Conservation (phyloP, 352 stramenopile genomes). For the Phytophthora hybrid region DNA sequence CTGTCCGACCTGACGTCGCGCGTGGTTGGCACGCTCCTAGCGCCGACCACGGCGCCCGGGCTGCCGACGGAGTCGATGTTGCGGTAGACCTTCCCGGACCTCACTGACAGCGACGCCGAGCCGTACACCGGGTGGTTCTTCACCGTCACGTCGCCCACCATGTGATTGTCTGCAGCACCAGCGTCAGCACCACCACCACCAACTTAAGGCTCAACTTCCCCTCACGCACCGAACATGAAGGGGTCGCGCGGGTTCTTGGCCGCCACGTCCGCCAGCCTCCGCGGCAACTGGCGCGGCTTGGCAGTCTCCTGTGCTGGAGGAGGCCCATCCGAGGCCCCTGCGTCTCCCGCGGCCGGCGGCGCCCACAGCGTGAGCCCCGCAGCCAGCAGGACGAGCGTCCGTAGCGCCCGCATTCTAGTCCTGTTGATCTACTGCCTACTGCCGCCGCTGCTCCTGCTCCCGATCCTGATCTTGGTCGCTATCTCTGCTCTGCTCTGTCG, state of each 20-base stretch:
- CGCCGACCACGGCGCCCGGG: conserved; percentile 46
- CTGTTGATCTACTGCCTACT: background rate
- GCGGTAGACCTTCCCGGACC: conserved; percentile 57
- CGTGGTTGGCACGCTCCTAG: conserved; percentile 49
- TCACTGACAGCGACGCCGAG: conserved; percentile 61
- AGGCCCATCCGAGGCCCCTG: conserved; percentile 1
- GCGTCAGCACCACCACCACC: too few relatives aligned
- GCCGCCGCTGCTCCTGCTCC: background rate
- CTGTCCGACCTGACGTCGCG: conserved; percentile 48
- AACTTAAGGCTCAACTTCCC: too few relatives aligned
- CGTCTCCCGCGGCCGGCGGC: conserved; percentile 1
- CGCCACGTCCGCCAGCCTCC: conserved; percentile 38
- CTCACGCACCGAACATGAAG: conserved; percentile 60
- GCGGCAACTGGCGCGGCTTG: conserved; percentile 27
- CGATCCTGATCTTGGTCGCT: background rate
- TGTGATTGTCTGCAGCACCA: conserved; percentile 55
- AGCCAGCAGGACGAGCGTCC: conserved; percentile 19
- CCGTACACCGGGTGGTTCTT: conserved; percentile 66
- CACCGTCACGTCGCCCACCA: conserved; percentile 63
- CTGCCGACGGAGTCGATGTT: conserved; percentile 45
- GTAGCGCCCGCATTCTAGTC: conserved; percentile 14
- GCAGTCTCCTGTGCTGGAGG: conserved; percentile 6
- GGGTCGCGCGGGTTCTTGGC: conserved; percentile 51
- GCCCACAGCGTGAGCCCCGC: conserved; percentile 7
- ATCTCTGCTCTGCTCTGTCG: background rate